phyloP scores from a whole-genome alignment of 2,329 filamentous ascomycete species.

The Clathrospora elynae region DNA sequence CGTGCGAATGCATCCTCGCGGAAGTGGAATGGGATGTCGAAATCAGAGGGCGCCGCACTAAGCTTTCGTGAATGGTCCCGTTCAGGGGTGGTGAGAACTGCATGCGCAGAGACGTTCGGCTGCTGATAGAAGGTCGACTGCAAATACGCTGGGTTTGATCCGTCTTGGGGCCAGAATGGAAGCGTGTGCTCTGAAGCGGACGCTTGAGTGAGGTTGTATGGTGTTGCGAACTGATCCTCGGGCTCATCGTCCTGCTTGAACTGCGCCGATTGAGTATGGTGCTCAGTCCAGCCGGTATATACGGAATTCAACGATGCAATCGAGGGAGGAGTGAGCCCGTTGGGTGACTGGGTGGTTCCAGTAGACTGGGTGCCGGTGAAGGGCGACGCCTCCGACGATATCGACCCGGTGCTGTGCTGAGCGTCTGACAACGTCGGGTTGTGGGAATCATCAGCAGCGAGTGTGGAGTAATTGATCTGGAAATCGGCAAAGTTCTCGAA shows the following conservation, averaged over 20 bases:
- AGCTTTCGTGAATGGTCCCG: constrained; percentile 35
- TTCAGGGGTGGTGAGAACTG: constrained; percentile 42
- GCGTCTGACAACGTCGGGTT: constrained; percentile 32
- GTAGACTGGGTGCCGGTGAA: constrained; percentile 43
- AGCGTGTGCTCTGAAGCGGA: constrained; percentile 41
- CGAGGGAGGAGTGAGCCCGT: constrained; percentile 39
- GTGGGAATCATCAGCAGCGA: constrained; percentile 30
- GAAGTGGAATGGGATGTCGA: constrained; percentile 38
- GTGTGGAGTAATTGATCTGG: constrained; percentile 29
- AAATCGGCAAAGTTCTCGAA: constrained; percentile 38
- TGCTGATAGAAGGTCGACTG: constrained; percentile 45
- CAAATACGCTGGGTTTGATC: constrained; percentile 28
- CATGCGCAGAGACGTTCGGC: constrained; percentile 44
- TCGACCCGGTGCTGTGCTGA: constrained; percentile 38
- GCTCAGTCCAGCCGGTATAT: constrained; percentile 47
- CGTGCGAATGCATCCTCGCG: constrained; percentile 41
- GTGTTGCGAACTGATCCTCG: constrained; percentile 37
- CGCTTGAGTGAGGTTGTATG: constrained; percentile 38
- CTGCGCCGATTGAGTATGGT: constrained; percentile 29
- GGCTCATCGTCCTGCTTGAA: constrained; percentile 34
- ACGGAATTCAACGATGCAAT: constrained; percentile 45
- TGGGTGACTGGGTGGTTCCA: constrained; percentile 40
- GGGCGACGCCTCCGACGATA: constrained; percentile 44
- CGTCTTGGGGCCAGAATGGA: constrained; percentile 36
- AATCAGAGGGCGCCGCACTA: constrained; percentile 40